phyloP scores from a whole-genome alignment of 2,329 filamentous ascomycete species.

The Podosphaera fusca region DNA sequence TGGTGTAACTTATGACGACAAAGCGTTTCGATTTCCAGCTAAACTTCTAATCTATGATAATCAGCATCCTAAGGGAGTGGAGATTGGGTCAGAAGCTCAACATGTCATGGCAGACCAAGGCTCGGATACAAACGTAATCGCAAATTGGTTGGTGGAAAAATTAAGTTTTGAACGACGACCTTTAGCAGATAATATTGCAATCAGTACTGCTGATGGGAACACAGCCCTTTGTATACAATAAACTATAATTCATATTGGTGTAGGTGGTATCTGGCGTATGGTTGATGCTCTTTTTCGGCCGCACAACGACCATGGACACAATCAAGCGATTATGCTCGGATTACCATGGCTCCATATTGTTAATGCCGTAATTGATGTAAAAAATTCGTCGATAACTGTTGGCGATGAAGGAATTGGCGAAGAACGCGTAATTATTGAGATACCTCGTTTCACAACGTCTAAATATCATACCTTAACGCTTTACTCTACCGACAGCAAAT shows the following conservation, averaged over 20 bases:
- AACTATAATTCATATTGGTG: neutral
- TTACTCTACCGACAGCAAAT: no score
- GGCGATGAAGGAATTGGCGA: neutral
- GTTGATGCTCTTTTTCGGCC: neutral
- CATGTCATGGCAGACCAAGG: neutral
- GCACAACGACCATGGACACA: neutral
- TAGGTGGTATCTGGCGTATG: neutral
- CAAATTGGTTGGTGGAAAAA: no score
- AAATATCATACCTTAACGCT: no score
- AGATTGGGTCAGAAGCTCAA: neutral
- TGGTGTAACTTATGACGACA: neutral
- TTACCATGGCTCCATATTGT: neutral
- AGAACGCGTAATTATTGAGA: neutral
- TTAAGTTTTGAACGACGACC: no score
- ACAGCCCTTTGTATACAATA: no score
- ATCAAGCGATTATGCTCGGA: neutral
- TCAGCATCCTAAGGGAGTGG: neutral
- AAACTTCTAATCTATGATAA: no score
- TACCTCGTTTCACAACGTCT: neutral
- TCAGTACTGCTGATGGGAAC: no score
- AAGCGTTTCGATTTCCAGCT: neutral
- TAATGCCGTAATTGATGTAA: neutral
- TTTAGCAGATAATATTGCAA: no score
- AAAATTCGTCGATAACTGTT: neutral
- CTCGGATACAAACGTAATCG: no score